Evolutionary conservation across 352 stramenopile genomes (phyloP).

Genomic region (Pythium monospermum): DNA sequence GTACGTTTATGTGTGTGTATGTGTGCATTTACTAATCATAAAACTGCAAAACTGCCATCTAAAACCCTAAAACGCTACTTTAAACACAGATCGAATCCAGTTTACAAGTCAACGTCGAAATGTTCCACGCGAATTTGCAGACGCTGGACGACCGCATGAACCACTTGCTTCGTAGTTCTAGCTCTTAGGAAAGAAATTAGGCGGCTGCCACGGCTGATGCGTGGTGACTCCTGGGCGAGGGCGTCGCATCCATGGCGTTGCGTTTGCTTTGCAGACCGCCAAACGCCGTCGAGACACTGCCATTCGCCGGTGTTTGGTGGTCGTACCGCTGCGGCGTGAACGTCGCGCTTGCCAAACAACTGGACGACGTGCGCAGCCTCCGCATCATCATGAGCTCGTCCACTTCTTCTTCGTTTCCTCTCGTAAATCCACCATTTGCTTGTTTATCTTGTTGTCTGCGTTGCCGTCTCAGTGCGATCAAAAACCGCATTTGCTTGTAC

Average conservation of each 20-base stretch:
- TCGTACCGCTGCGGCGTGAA: too few relatives aligned
- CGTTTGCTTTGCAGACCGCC: constrained; percentile 30
- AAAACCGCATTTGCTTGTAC: constrained; percentile 68
- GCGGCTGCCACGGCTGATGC: too few relatives aligned
- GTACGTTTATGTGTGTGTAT: constrained; percentile 30
- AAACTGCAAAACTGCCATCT: too few relatives aligned
- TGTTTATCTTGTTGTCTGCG: constrained; percentile 24
- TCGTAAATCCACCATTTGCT: constrained; percentile 22
- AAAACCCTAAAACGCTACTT: too few relatives aligned
- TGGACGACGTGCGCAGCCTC: constrained; percentile 5
- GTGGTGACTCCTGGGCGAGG: constrained; percentile 13
- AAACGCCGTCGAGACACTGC: too few relatives aligned
- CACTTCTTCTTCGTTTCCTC: constrained; percentile 26
- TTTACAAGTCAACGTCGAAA: constrained; percentile 62
- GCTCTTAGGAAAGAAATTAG: too few relatives aligned
- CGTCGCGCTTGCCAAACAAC: not conserved
- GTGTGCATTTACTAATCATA: not conserved
- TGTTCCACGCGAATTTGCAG: constrained; percentile 78
- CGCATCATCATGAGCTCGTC: not conserved
- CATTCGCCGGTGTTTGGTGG: too few relatives aligned
- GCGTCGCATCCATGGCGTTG: constrained; percentile 24
- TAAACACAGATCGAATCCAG: constrained; percentile 65
- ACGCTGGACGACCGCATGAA: constrained; percentile 64
- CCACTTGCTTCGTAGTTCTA: constrained; percentile 17
- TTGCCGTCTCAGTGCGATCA: constrained; percentile 46